Conservation (phyloP, 768 basidiomycete genomes). For the Hypsizygus marmoreus region DNA sequence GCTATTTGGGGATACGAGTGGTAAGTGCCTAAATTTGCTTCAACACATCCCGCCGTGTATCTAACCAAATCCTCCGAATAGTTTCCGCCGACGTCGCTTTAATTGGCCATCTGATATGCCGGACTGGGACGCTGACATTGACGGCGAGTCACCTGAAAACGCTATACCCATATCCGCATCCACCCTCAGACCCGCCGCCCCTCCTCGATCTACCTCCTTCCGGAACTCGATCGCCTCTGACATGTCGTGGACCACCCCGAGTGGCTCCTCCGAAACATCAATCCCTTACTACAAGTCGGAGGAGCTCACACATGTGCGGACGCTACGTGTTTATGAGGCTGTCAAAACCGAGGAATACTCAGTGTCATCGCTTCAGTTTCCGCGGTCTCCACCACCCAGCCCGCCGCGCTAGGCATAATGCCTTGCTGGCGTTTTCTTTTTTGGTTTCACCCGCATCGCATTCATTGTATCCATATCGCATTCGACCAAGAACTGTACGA, state of each 20-base stretch:
- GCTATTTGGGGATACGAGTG: slow-evolving; percentile 60
- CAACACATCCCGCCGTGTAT: slow-evolving; percentile 2
- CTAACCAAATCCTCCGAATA: slow-evolving; percentile 27
- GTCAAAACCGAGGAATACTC: slow-evolving; percentile 36
- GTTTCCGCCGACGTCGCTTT: slow-evolving; percentile 68
- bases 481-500: background rate
- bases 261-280: slow-evolving; percentile 1
- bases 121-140: slow-evolving; percentile 28
- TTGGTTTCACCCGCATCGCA: background rate
- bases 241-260: slow-evolving; percentile 21
- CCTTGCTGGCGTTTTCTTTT: too few relatives aligned
- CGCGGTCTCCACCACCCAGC: slow-evolving; percentile 20
- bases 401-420: slow-evolving; percentile 11
- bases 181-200: slow-evolving; percentile 18
- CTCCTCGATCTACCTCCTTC: slow-evolving; percentile 14
- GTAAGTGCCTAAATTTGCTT: slow-evolving; percentile 34
- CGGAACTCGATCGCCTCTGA: slow-evolving; percentile 18
- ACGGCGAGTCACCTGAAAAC: slow-evolving; percentile 17
- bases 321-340: slow-evolving; percentile 53
- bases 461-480: slow-evolving; percentile 5
- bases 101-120: slow-evolving; percentile 62
- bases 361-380: slow-evolving; percentile 19
- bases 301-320: slow-evolving; percentile 51
- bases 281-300: slow-evolving; percentile 24
- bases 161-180: slow-evolving; percentile 4